Base-by-base conservation (phyloP, 2,329 filamentous ascomycete genomes). In the Fusarium buxicola region DNA sequence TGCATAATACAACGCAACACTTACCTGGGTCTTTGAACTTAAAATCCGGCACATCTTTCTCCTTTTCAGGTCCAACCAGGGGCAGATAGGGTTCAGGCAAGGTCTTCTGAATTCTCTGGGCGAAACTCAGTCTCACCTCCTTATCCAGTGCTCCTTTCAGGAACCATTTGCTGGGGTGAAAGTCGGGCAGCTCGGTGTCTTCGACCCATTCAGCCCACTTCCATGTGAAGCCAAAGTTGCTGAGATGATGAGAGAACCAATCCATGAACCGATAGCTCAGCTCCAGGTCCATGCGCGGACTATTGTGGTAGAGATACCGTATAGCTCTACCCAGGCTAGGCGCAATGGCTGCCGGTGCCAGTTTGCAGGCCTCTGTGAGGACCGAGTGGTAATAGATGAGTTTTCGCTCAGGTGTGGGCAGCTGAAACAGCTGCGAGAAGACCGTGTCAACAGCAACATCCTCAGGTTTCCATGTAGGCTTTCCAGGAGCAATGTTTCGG, bases 211-310 rank as follows among this genome's bases (percentile, higher is more conserved):
- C 95, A 13, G 91, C 89, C 95, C 95, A 99, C 78, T 98, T 98
- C 95, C 95, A 99, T 9, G 95, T 95, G 75, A 98, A 99, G 49
- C 96, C 95, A 74, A 99, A 99, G 80, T 99, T 99, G 79, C 94
- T 97, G 66, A 99, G 80, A 80, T 99, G 95, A 75, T 99, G 95
- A 15, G 94, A 87, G 73, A 99, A 99, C 95, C 95, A 99, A 75
- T 98, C 94, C 73, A 97, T 83, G 78, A 98, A 98, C 24, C 95
- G 87, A 71, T 94, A 90, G 53, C 83, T 85, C 38, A 99, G 81
- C 77, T 98, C 94, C 43, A 97, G 82, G 72, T 99, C 95, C 82
- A 98, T 88, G 3, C 84, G 86, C 57, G 92, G 89, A 9, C 92
- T 82, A 74, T 90, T 93, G 62, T 91, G 87, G 80, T 97, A 99